Percentiles rank a stretch among this genome's conserved stretches.
Conservation (phyloP, 495 filamentous ascomycete genomes). For the Penicillium roqueforti region DNA sequence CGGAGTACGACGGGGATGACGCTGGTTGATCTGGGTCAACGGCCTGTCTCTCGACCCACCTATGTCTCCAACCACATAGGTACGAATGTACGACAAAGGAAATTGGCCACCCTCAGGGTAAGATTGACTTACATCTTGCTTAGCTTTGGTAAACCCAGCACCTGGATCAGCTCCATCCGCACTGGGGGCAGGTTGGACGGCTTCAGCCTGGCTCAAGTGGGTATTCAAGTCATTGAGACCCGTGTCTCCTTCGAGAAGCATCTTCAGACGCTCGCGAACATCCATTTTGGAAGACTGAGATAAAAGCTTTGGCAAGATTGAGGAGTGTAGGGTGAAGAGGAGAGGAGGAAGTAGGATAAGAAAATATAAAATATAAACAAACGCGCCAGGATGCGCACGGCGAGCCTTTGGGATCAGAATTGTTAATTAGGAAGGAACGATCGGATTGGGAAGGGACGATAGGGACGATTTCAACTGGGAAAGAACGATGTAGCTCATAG, state of each 20-base stretch:
- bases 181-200: neutral
- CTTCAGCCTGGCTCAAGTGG: conserved; percentile 3
- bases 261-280: conserved; percentile 19
- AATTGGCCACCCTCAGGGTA: no score
- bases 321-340: neutral
- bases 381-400: neutral
- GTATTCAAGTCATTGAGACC: conserved; percentile 21
- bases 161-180: neutral
- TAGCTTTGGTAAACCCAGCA: neutral
- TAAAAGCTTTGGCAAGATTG: neutral
- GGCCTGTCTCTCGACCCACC: neutral
- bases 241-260: conserved; percentile 26
- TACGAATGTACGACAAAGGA: conserved; percentile 1
- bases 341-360: neutral
- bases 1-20: neutral
- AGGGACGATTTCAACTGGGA: no score
- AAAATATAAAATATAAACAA: neutral
- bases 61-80: neutral
- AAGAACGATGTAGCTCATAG: no score
- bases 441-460: no score
- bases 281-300: conserved; percentile 16
- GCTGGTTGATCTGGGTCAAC: conserved; percentile 1
- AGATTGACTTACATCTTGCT: conserved; percentile 3
- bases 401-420: neutral
- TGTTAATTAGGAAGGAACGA: no score